Base-by-base conservation (phyloP, 1,284 basidiomycete genomes). In the Cutaneotrichosporon sp. region DNA sequence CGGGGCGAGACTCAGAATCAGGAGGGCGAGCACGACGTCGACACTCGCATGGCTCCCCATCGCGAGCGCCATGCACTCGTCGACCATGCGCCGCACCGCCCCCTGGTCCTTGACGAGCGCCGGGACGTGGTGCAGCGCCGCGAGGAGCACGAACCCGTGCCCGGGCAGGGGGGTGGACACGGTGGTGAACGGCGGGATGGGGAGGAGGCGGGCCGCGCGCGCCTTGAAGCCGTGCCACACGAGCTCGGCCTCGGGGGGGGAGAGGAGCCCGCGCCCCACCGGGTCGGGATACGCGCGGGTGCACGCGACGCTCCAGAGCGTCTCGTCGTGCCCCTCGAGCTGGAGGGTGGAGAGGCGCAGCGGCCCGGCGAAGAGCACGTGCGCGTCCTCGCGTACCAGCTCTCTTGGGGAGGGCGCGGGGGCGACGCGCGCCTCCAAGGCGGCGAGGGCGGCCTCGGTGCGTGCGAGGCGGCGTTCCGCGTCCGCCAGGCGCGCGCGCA, bases 191-290 rank as follows among this genome's bases (percentile, higher is more conserved):
- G 67, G 72, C 7, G 67, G 65, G 18, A 75, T 60, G 22, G 73
- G 73, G 25, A 71, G 59, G 42, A 70, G 51, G 0, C 53, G 46
- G 3, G 68, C 63, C 60, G 72, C 70, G 24, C 68, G 68, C 31
- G 72, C 69, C 60, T 75, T 75, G 65, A 66, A 66, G 14, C 34
- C 49, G 49, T 72, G 73, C 61, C 72, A 74, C 0, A 65, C 68
- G 34, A 69, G 61, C 42, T 74, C 69, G 38, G 69, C 67, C 43
- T 70, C 65, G 6, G 62, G 55, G 2, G 27, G n/a, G 5, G 63
- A 42, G 9, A 70, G 55, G 9, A 69, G 18, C 2, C 69, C 69
- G 2, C 66, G 52, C 7, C 55, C 24, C 1, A 70, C 49, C 4
- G 67, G 67, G 49, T 66, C 53, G 9, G 71, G 71, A 47, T 64